Evolutionary conservation across 1,139 yeast species (phyloP).

Genomic region (Debaryomyces robertsiae): DNA sequence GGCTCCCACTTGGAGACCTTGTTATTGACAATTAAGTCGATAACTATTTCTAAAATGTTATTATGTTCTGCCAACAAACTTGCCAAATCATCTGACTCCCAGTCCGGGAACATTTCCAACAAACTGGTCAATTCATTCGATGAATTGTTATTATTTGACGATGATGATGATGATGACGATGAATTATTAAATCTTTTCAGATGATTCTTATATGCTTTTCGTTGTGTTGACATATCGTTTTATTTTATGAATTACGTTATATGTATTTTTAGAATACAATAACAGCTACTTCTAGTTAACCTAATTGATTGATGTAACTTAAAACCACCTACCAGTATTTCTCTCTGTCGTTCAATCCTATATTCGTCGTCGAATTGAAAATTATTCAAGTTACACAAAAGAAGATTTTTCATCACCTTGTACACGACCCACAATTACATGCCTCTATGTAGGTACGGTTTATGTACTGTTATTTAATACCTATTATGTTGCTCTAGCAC

Average conservation of each 20-base stretch:
- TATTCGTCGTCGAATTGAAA: constrained; percentile 11
- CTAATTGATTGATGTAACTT: constrained; percentile 11
- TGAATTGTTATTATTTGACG: constrained; percentile 13
- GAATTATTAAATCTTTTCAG: constrained; percentile 45
- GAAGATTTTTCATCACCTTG: constrained; percentile 8
- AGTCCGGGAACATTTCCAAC: constrained; percentile 89
- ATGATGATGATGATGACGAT: constrained; percentile 11
- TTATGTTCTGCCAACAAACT: constrained; percentile 73
- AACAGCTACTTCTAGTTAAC: constrained; percentile 6
- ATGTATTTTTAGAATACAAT: constrained; percentile 10
- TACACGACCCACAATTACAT: constrained; percentile 10
- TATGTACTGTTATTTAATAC: constrained; percentile 2
- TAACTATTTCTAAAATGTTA: constrained; percentile 75
- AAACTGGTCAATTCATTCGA: constrained; percentile 55
- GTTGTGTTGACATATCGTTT: constrained; percentile 34
- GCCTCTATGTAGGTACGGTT: not conserved
- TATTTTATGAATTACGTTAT: constrained; percentile 12
- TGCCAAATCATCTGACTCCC: constrained; percentile 85
- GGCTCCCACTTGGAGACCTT: constrained; percentile 64
- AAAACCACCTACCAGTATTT: constrained; percentile 5
- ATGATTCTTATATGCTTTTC: constrained; percentile 47
- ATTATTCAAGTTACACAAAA: constrained; percentile 9
- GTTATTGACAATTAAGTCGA: constrained; percentile 87
- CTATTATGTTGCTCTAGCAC: constrained; percentile 11
- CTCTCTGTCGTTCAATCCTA: not conserved